These are phyloP conservation scores for Jaenimonas drosophilae DNA, from an alignment of 208 protist genomes.

Conservation along the genomic window DNA sequence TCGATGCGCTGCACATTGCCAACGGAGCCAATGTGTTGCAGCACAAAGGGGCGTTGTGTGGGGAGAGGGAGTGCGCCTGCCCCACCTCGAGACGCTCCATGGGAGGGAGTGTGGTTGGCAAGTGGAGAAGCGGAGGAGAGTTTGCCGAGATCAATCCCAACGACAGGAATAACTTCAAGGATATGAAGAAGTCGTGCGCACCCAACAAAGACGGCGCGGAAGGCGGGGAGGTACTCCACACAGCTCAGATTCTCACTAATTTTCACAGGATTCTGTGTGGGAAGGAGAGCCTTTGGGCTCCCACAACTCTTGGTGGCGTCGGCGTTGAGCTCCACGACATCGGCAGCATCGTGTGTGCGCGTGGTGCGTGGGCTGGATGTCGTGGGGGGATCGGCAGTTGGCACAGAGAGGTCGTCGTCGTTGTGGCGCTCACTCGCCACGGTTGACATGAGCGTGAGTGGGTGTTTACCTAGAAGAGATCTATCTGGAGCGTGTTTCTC, in stretches of 20 bases:
- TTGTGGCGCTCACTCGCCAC: no score
- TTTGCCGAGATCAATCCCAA: not conserved
- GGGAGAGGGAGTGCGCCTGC: not conserved
- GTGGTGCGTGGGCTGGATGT: no score
- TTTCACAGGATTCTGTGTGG: slow-evolving; percentile 25
- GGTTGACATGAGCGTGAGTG: no score
- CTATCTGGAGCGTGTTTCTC: no score
- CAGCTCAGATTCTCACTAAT: slow-evolving; percentile 47
- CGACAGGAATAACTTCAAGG: no score
- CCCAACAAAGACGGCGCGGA: slow-evolving; percentile 54
- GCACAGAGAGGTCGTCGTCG: no score
- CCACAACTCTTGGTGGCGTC: no score
- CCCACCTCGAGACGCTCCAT: not conserved
- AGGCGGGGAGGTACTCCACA: slow-evolving; percentile 56
- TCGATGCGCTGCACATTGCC: slow-evolving; percentile 64
- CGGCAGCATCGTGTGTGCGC: no score
- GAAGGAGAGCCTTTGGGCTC: no score
- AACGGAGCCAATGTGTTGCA: slow-evolving; percentile 28
- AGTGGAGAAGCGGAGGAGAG: not conserved
- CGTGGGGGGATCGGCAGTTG: no score
- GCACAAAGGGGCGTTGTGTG: not conserved
- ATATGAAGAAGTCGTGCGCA: slow-evolving; percentile 61
- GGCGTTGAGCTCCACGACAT: no score
- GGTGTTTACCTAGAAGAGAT: no score
- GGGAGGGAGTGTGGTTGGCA: not conserved